These are phyloP conservation scores for Myxozyma nipponensis DNA, from an alignment of 805 yeast species.

Conservation along the genomic window DNA sequence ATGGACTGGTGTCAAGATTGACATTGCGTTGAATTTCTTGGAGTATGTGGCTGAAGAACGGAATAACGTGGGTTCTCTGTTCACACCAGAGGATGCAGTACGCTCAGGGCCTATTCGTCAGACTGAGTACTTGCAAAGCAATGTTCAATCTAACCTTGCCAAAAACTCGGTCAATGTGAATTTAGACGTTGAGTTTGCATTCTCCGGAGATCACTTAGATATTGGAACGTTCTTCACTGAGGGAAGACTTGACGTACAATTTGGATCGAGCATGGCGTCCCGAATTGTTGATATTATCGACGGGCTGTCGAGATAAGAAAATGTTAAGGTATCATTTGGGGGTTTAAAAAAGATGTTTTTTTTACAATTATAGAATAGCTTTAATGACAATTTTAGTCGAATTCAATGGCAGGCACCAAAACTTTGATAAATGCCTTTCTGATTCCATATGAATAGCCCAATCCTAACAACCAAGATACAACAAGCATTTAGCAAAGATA, in stretches of 20 bases:
- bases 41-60: slow-evolving; percentile 9
- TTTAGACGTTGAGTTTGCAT: slow-evolving; percentile 27
- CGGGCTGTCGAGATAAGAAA: too few species aligned
- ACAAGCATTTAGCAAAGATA: neutral
- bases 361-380: too few species aligned
- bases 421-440: too few species aligned
- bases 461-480: too few species aligned
- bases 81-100: neutral
- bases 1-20: slow-evolving; percentile 21
- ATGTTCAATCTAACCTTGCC: neutral
- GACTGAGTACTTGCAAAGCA: neutral
- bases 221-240: slow-evolving; percentile 25
- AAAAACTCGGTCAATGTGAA: slow-evolving; percentile 3
- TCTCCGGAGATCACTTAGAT: slow-evolving; percentile 9
- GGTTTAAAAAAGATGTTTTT: too few species aligned
- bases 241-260: neutral
- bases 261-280: neutral
- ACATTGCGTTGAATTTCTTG: slow-evolving; percentile 23
- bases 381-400: too few species aligned
- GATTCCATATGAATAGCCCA: too few species aligned
- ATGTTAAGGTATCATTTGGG: too few species aligned
- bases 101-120: neutral
- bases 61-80: neutral
- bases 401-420: too few species aligned
- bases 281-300: neutral